Evolutionary conservation across 2,329 filamentous ascomycete species (phyloP), one percentile per base, ranked within the genome.

Genomic region (Aspergillus thermomutatus): DNA sequence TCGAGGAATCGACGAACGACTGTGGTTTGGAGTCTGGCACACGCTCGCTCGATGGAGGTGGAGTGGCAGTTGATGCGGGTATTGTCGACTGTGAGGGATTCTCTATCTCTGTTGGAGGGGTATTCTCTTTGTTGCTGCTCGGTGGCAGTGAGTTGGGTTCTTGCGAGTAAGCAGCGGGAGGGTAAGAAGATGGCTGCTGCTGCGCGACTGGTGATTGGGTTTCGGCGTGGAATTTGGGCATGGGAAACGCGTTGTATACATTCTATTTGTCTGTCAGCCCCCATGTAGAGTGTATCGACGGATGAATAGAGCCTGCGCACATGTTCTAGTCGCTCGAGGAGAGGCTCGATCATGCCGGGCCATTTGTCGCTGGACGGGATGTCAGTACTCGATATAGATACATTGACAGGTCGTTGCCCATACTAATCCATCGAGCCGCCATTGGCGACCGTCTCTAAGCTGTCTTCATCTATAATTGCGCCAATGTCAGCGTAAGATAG

Each of bases 171-270:
- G 59, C 66, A 60, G 60, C 57, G 52, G 55, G 58, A 31, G 59
- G 64, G 53, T 61, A 64, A 27, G 61, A 57, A 43, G 63, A 65
- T 40, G 59, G 60, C 49, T 64, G 69, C 41, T 66, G 65, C 53
- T 58, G 54, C 31, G 76, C 60, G 70, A 74, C 64, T 70, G 68
- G 51, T 27, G 19, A 17, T 14, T 37, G 27, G 57, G 77, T 69
- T 64, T 76, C 67, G 58, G 75, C 73, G 46, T 77, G 81, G 52
- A 85, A 75, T 53, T 78, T 80, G 10, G 89, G 89, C 64, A 88
- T 87, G 45, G 89, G 86, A 66, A 96, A 96, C 52, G 88, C 87
- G 69, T 86, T 81, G 72, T 84, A 83, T 43, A 89, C 84, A 64
- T 92, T 93, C 90, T 95, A 27, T 52, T 60, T 48, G 62, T 53